A percentile compares a stretch with the other conserved stretches of the same genome.
These are phyloP conservation scores for Chimonanthus salicifolius DNA, from an alignment of 164 flowering plant species.

Conservation along the genomic window DNA sequence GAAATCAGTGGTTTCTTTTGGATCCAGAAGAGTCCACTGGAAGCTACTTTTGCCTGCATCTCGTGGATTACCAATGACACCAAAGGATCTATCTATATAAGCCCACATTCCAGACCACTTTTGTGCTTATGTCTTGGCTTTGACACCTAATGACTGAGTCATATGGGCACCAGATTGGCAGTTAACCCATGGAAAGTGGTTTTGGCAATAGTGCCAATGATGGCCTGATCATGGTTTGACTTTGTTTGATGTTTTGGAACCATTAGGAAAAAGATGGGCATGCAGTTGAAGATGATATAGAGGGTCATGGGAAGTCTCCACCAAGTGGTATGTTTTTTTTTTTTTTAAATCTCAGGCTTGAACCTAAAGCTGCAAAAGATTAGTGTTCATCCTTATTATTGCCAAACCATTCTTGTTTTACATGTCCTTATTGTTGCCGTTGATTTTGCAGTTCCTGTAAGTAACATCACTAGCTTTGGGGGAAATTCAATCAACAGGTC, in stretches of 20 bases:
- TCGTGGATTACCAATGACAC: neutral
- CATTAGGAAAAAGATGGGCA: slow-evolving; percentile 38
- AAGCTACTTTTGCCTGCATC: neutral
- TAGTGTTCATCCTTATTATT: neutral
- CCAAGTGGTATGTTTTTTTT: slow-evolving; percentile 26
- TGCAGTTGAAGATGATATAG: slow-evolving; percentile 37
- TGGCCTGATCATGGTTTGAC: neutral
- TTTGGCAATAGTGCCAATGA: neutral
- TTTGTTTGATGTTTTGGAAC: neutral
- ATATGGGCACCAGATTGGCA: neutral
- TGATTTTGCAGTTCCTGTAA: slow-evolving; percentile 32
- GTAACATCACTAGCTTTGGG: slow-evolving; percentile 27
- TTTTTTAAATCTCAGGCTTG: slow-evolving; percentile 6
- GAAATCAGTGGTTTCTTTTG: neutral
- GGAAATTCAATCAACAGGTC: slow-evolving; percentile 29
- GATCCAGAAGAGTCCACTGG: neutral
- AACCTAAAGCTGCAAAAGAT: neutral
- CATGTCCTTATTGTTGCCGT: neutral
- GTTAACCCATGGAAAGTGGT: neutral
- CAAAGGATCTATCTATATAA: no score
- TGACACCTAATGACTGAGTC: no score
- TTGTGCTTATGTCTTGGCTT: no score
- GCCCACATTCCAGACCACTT: no score
- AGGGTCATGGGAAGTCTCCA: slow-evolving; percentile 47
- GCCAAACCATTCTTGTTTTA: neutral